These are phyloP conservation scores for Cucurbita moschata DNA, from an alignment of 306 rosid species.

Conservation along the genomic window DNA sequence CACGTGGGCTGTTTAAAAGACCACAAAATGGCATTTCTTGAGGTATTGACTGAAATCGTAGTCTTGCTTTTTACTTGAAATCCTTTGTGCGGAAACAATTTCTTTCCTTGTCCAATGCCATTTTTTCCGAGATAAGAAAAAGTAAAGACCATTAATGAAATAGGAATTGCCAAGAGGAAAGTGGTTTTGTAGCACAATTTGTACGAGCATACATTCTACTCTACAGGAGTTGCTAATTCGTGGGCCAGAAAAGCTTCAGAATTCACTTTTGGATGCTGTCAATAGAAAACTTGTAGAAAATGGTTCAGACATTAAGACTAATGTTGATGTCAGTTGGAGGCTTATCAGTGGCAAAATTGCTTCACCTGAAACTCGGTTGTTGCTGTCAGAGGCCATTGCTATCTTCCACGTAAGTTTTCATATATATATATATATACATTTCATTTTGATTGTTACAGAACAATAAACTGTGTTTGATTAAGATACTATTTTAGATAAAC, in stretches of 20 bases:
- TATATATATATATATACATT: no score
- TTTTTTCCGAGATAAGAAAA: neutral
- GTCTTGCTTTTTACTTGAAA: conserved; percentile 9
- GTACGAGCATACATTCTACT: conserved; percentile 63
- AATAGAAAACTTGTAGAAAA: conserved; percentile 55
- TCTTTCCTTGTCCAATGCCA: neutral
- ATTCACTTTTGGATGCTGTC: conserved; percentile 50
- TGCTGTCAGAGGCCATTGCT: conserved; percentile 71
- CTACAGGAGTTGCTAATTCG: conserved; percentile 50
- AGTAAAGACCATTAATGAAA: conserved; percentile 7
- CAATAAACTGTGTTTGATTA: neutral
- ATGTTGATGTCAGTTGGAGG: conserved; percentile 79
- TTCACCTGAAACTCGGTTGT: conserved; percentile 69
- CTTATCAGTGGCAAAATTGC: conserved; percentile 78
- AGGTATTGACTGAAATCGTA: conserved; percentile 32
- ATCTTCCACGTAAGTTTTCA: conserved; percentile 59
- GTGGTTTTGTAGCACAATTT: conserved; percentile 84
- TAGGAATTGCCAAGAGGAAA: conserved; percentile 93
- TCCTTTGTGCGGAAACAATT: neutral
- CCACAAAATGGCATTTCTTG: conserved; percentile 85
- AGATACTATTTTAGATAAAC: neutral
- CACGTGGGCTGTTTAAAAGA: conserved; percentile 95
- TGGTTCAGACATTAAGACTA: conserved; percentile 30
- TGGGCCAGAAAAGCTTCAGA: conserved; percentile 69
- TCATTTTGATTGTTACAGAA: conserved; percentile 1